Base-by-base conservation (phyloP, 192 early-diverging fungal species). In the Coemansia sp. region DNA sequence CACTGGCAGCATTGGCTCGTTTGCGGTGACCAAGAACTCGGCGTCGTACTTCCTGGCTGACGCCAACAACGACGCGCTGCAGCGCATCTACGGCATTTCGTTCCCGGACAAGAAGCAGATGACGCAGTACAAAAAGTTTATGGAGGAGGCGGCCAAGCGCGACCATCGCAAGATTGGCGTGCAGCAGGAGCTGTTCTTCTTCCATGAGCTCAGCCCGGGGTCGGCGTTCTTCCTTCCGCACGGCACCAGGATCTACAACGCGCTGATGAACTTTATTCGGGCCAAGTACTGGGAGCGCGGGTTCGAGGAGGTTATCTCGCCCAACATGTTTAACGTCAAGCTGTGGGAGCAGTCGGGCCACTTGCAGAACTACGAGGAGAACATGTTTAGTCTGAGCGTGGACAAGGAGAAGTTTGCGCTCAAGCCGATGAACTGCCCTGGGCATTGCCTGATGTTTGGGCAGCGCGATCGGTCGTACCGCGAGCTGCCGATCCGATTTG, bases 341-440 rank as follows among this genome's bases (percentile, higher is more conserved):
- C 76, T 99, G 59, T 99, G 98, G 98, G 86, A 97, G 77, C 90
- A 87, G 68, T 94, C 91, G 42, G 98, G 98, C 8, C 97, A 99
- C 86, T 96, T 90, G 89, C 84, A 87, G 32, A 96, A 99, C 86
- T 99, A 99, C 87, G 68, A 92, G 85, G 97, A 98, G 59, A 90
- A 96, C 83, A 99, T 99, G 97, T 99, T 99, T 79, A 77, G 60
- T 10, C 87, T 99, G 35, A 90, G 93, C 38, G 89, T 99, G 51
- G 97, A 99, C 67, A 99, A 99, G 87, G 96, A 98, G 77, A 85
- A 91, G 70, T 99, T 92, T 85, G 96, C 92, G 6, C 87, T 99
- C 53, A 99, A 99, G 89, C 97, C 97, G 19, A 99, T 99, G 97
- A 94, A 99, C 86, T 99, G 97, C 71, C 97, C 97, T 37, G 94